Evolutionary conservation across 305 asterid genomes (phyloP).

Genomic region (Fraxinus angustifolia): DNA sequence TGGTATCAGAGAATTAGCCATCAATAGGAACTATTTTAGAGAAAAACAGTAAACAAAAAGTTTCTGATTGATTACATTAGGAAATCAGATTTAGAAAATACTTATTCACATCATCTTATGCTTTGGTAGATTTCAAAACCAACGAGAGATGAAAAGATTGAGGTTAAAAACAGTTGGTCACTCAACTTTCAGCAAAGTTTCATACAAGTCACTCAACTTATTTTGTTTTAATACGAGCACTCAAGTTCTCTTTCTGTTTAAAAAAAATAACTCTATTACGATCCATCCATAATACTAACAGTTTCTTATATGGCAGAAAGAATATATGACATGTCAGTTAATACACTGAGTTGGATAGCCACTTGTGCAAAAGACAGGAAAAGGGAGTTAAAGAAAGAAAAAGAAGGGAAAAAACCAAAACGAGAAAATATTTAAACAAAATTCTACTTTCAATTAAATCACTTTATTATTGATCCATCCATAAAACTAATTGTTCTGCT

Average conservation of each 20-base stretch:
- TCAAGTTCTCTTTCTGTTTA: not conserved
- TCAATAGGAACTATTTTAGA: not conserved
- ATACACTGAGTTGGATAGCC: not conserved
- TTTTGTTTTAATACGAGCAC: not conserved
- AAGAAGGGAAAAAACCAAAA: not conserved
- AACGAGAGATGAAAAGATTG: not conserved
- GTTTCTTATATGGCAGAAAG: not conserved
- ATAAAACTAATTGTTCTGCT: not conserved
- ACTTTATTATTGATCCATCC: not conserved
- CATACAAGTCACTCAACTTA: not conserved
- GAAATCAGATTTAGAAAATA: not conserved
- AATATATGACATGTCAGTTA: not conserved
- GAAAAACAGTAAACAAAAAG: not conserved
- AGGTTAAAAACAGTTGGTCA: not conserved
- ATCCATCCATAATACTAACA: not conserved
- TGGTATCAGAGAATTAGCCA: not conserved
- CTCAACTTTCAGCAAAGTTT: not conserved
- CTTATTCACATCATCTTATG: not conserved
- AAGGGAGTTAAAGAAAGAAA: not conserved
- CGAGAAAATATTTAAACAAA: no score
- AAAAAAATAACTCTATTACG: not conserved
- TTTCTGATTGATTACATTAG: not conserved
- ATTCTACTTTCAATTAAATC: not conserved
- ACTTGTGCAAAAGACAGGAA: not conserved
- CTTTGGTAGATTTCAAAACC: not conserved